Evolutionary conservation across 768 basidiomycete genomes (phyloP), one percentile per base, ranked within the genome.

Genomic region (Leucocoprinus leucothites): DNA sequence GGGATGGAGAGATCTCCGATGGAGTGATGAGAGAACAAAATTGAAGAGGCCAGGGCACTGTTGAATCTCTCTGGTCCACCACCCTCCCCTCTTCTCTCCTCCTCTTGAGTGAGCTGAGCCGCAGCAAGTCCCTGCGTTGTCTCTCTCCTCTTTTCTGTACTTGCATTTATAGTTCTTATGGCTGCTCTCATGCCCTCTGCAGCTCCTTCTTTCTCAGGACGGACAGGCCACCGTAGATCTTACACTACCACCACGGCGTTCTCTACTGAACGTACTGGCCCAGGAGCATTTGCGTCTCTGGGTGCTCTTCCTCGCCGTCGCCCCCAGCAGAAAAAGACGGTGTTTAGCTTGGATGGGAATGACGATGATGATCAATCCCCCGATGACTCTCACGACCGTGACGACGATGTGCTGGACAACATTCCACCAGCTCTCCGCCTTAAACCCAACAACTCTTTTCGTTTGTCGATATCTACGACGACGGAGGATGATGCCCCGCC

Each of bases 221-320:
- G 71, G 9, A 64, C 69, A 25, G 67, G 71, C 52, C 73, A 74
- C 57, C 69, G 72, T 36, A 68, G 72, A 45, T 69, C 70, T 14
- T 73, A 70, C 57, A 55, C 57, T 38, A 31, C 58, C 28, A 35
- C 35, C 16, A 57, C 31, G 31, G 11, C 5, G 6, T 31, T 31
- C 11, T 31, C 31, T 11, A 31, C 5, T 31, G 31, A 31, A 31
- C 31, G 31, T 31, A n/a, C 59, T 59, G 69, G 75, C 38, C 65
- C 71, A 19, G 82, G 81, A 57, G 74, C 82, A 19, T 82, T 84
- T 53, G 70, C 71, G 16, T 67, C 78, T 9, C 69, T 84, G 43
- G 73, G 74, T 24, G 47, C 61, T 16, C 75, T 83, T 34, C 83
- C 82, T 45, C 71, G 71, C 25, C 57, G 61, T 11, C 57, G 50